phyloP scores from a whole-genome alignment of 1,284 basidiomycete genomes.

The Trametes sp. region DNA sequence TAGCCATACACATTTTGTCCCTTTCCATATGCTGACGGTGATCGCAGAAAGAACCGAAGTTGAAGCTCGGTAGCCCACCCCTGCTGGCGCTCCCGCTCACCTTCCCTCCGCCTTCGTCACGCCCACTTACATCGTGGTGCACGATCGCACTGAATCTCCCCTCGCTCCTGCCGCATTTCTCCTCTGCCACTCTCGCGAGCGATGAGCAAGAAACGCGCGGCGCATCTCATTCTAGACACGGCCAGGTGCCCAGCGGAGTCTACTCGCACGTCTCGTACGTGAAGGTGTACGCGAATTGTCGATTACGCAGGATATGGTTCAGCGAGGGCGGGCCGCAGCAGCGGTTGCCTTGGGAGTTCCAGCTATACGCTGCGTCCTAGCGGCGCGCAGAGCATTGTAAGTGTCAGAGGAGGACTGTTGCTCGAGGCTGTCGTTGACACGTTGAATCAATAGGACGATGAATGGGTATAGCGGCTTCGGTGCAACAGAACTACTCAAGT shows the following conservation, averaged over 20 bases:
- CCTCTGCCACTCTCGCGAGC: conserved; percentile 50
- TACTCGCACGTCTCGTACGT: conserved; percentile 76
- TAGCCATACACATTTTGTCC: too few species aligned
- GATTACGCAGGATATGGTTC: conserved; percentile 84
- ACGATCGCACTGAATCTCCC: conserved; percentile 71
- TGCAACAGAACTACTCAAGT: neutral
- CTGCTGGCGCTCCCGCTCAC: conserved; percentile 79
- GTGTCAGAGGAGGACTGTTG: neutral
- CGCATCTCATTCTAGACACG: neutral
- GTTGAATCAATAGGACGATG: neutral
- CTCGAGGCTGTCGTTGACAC: neutral
- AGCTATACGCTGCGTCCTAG: conserved; percentile 49
- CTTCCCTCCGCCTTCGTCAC: conserved; percentile 63
- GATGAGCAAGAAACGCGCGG: conserved; percentile 38
- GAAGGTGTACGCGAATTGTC: conserved; percentile 83
- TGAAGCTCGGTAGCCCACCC: conserved; percentile 51
- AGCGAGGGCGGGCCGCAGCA: conserved; percentile 61
- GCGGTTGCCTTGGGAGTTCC: conserved; percentile 75
- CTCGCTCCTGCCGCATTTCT: conserved; percentile 69
- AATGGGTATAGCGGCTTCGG: neutral
- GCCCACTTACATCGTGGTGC: conserved; percentile 75
- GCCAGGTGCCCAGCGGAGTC: conserved; percentile 58
- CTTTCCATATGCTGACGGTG: conserved; percentile 18
- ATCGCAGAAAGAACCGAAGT: conserved; percentile 61
- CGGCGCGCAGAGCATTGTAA: neutral